Conservation (phyloP, 257 asterid species). For the Solanum chmielewskii region DNA sequence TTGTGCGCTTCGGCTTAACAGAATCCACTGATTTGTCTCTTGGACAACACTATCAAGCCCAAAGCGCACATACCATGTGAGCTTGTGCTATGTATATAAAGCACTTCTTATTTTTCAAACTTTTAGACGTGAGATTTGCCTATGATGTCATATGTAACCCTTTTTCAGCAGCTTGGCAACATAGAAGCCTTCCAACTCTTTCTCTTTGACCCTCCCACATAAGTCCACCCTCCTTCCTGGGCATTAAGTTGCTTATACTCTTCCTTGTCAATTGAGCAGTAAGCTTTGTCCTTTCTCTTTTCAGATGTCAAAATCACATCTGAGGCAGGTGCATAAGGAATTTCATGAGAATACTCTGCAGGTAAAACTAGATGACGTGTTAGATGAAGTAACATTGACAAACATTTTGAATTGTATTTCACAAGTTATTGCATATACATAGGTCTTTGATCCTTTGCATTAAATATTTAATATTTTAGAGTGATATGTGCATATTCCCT, state of each 20-base stretch:
- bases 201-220: background rate
- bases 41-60: background rate
- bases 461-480: background rate
- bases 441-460: background rate
- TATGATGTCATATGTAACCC: background rate
- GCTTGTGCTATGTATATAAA: background rate
- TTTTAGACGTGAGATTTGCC: background rate
- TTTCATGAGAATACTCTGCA: constrained; percentile 49
- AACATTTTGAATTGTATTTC: background rate
- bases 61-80: background rate
- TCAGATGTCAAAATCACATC: constrained; percentile 68
- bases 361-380: constrained; percentile 3
- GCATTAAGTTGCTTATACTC: background rate
- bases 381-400: background rate
- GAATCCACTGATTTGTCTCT: background rate
- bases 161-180: too few species aligned
- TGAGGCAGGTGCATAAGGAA: constrained; percentile 63
- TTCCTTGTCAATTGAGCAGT: background rate
- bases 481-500: background rate
- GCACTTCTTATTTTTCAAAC: background rate
- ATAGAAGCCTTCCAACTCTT: too few species aligned
- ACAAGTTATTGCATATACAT: background rate
- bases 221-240: background rate
- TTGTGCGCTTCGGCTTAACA: background rate
- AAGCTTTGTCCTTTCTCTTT: background rate